A percentile compares a stretch with the other conserved stretches of the same genome.
These are phyloP conservation scores for Excoecaria cochinchinensis DNA, from an alignment of 345 rosid genomes.

Conservation along the genomic window DNA sequence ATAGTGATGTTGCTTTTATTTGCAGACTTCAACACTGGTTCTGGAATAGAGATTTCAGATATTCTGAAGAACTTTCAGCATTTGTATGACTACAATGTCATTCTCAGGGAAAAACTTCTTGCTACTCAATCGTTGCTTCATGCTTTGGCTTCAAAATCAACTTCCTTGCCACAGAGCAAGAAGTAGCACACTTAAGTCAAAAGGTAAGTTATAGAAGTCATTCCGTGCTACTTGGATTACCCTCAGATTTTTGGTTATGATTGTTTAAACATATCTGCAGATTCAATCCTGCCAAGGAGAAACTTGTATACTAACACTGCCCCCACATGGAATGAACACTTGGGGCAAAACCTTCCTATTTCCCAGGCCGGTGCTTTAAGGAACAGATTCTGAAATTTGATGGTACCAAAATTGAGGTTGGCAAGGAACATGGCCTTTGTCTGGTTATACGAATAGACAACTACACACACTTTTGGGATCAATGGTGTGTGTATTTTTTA, in stretches of 20 bases:
- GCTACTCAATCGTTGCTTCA: conserved; percentile 43
- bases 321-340: background rate
- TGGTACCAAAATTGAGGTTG: background rate
- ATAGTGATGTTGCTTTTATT: conserved; percentile 3
- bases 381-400: background rate
- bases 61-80: conserved; percentile 57
- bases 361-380: background rate
- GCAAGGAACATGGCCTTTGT: background rate
- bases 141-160: conserved; percentile 14
- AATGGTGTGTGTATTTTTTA: background rate
- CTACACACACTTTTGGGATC: background rate
- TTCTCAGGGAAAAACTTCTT: conserved; percentile 62
- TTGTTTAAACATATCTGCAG: background rate
- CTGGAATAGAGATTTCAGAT: conserved; percentile 56
- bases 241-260: background rate
- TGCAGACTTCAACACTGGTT: conserved; percentile 62
- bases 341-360: background rate
- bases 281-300: background rate
- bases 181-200: background rate
- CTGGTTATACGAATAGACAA: background rate
- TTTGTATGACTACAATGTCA: conserved; percentile 68
- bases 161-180: background rate
- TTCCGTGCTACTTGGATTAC: background rate
- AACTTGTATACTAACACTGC: background rate
- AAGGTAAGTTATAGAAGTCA: background rate